These are phyloP conservation scores for Citeromyces hawaiiensis DNA, from an alignment of 1,139 yeast species.

Conservation along the genomic window DNA sequence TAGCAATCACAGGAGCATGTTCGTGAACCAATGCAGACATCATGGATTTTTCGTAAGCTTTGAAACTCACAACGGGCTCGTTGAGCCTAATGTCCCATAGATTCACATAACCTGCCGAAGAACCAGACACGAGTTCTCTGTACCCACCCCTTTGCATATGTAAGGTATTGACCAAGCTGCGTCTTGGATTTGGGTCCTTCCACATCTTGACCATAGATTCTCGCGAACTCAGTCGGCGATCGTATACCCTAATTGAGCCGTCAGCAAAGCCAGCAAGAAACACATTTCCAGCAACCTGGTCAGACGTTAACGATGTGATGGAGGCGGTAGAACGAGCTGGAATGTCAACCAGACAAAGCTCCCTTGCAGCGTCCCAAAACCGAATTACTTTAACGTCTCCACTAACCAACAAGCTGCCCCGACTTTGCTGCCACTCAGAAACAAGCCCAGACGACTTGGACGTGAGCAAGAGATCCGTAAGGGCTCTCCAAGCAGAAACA, in stretches of 20 bases:
- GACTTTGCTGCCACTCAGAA: slow-evolving; percentile 93
- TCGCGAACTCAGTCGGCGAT: slow-evolving; percentile 71
- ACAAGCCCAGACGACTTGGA: slow-evolving; percentile 76
- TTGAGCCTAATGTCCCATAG: slow-evolving; percentile 81
- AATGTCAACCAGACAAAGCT: slow-evolving; percentile 71
- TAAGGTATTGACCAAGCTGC: slow-evolving; percentile 45
- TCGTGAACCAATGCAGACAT: slow-evolving; percentile 79
- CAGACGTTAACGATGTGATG: slow-evolving; percentile 81
- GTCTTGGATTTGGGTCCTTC: slow-evolving; percentile 27
- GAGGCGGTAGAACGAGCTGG: slow-evolving; percentile 90
- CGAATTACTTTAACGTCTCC: slow-evolving; percentile 91
- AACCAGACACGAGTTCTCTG: slow-evolving; percentile 78
- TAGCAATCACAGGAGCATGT: slow-evolving; percentile 87
- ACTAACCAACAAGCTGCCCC: slow-evolving; percentile 84
- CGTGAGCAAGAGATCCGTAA: slow-evolving; percentile 71
- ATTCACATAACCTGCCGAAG: slow-evolving; percentile 71
- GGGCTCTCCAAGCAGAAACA: slow-evolving; percentile 87
- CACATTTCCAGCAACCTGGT: slow-evolving; percentile 90
- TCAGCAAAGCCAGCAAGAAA: slow-evolving; percentile 90
- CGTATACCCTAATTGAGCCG: slow-evolving; percentile 84
- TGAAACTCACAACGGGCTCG: slow-evolving; percentile 58
- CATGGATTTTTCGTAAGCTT: slow-evolving; percentile 49
- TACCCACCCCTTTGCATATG: slow-evolving; percentile 97
- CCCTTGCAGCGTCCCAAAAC: slow-evolving; percentile 96
- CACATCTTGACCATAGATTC: slow-evolving; percentile 82